Conservation (phyloP, 768 basidiomycete genomes). For the Kwoniella dendrophila region DNA sequence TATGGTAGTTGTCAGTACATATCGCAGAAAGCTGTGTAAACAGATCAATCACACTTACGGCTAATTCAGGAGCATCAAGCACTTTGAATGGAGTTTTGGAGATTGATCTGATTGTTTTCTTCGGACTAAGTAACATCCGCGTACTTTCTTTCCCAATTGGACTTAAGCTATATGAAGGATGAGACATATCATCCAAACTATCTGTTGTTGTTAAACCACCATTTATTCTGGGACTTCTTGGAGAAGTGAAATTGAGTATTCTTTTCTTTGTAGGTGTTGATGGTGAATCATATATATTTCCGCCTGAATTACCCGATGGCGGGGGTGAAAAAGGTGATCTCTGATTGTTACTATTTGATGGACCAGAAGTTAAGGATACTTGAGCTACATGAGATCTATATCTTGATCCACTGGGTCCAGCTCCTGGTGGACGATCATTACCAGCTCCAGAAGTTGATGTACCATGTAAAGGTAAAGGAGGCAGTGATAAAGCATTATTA, state of each 20-base stretch:
- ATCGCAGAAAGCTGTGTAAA: neutral
- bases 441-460: conserved; percentile 49
- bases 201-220: conserved; percentile 32
- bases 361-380: conserved; percentile 38
- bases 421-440: conserved; percentile 47
- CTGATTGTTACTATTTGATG: conserved; percentile 30
- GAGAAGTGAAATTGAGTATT: conserved; percentile 52
- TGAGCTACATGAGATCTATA: conserved; percentile 47
- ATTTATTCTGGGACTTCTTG: conserved; percentile 60
- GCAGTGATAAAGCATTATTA: too few relatives aligned
- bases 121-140: conserved; percentile 77
- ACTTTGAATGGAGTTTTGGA: conserved; percentile 96
- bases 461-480: conserved; percentile 48
- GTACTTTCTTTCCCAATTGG: conserved; percentile 84
- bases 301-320: conserved; percentile 11
- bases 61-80: conserved; percentile 92
- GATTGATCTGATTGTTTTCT: conserved; percentile 76
- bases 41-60: conserved; percentile 56
- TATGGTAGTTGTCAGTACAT: conserved; percentile 6
- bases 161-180: conserved; percentile 85
- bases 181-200: conserved; percentile 76
- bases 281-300: conserved; percentile 27
- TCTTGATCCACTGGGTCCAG: conserved; percentile 40
- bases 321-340: conserved; percentile 48
- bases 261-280: conserved; percentile 54